These are phyloP conservation scores for Globisporangium orthogonon DNA, from an alignment of 352 stramenopile species.

Conservation along the genomic window DNA sequence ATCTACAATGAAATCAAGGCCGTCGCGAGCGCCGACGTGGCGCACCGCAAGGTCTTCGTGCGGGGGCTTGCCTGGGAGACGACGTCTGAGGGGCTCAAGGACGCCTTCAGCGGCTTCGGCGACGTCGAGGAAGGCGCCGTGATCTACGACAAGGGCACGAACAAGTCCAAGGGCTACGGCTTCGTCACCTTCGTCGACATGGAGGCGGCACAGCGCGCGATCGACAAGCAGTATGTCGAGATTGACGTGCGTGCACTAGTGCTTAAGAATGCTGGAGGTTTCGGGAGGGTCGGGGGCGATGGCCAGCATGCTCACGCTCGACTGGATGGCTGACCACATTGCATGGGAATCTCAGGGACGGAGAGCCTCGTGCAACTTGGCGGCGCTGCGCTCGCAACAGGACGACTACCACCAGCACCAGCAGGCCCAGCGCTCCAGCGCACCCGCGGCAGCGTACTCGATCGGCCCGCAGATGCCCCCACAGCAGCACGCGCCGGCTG, in stretches of 20 bases:
- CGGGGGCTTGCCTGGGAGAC: conserved; percentile 55
- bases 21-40: conserved; percentile 41
- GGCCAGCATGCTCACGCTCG: background rate
- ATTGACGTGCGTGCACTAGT: conserved; percentile 42
- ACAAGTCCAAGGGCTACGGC: conserved; percentile 57
- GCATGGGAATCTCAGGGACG: conserved; percentile 18
- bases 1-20: conserved; percentile 58
- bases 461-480: background rate
- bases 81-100: conserved; percentile 36
- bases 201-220: conserved; percentile 38
- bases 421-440: conserved; percentile 3
- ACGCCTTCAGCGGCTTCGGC: conserved; percentile 46
- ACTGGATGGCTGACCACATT: too few relatives aligned
- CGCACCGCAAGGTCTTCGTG: conserved; percentile 69
- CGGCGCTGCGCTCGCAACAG: conserved; percentile 29
- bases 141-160: conserved; percentile 53
- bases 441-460: background rate
- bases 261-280: background rate
- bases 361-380: conserved; percentile 43
- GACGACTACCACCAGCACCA: conserved; percentile 31
- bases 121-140: conserved; percentile 50
- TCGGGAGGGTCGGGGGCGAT: too few relatives aligned
- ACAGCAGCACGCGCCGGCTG: conserved; percentile 9
- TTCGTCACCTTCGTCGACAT: conserved; percentile 70
- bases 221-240: conserved; percentile 39